Conservation (phyloP, 441 rosid species). For the Eruca vesicaria region DNA sequence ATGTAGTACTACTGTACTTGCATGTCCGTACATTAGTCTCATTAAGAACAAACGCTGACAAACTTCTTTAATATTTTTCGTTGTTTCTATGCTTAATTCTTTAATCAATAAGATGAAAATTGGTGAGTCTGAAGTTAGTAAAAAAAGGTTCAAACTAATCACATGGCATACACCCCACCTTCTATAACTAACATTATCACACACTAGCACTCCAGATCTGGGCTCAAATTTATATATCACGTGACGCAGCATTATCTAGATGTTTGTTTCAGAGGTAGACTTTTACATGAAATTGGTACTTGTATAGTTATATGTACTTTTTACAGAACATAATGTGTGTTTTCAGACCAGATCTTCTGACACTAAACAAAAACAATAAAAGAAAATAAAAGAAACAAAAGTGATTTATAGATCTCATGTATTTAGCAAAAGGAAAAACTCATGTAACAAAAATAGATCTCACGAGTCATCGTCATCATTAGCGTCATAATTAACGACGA, state of each 20-base stretch:
- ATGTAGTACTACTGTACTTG: neutral
- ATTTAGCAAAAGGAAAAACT: no score
- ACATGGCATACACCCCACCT: slow-evolving; percentile 1
- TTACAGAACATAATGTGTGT: neutral
- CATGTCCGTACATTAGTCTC: neutral
- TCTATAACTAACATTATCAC: neutral
- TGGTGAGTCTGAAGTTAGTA: neutral
- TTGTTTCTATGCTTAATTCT: neutral
- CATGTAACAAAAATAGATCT: slow-evolving; percentile 9
- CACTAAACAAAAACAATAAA: neutral
- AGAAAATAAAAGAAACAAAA: neutral
- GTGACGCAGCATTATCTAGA: slow-evolving; percentile 7
- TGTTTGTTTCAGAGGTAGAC: neutral
- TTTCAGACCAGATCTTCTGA: neutral
- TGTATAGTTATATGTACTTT: neutral
- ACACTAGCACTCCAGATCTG: slow-evolving; percentile 6
- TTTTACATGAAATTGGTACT: slow-evolving; percentile 7
- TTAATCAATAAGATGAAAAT: neutral
- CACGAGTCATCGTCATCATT: slow-evolving; percentile 10
- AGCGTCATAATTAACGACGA: slow-evolving; percentile 4
- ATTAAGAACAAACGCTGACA: slow-evolving; percentile 2
- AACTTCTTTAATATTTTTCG: neutral
- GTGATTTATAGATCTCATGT: slow-evolving; percentile 4
- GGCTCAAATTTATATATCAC: neutral
- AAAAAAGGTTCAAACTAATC: slow-evolving; percentile 6